Conservation (phyloP, 345 rosid genomes). For the Rhodomyrtus tomentosa region DNA sequence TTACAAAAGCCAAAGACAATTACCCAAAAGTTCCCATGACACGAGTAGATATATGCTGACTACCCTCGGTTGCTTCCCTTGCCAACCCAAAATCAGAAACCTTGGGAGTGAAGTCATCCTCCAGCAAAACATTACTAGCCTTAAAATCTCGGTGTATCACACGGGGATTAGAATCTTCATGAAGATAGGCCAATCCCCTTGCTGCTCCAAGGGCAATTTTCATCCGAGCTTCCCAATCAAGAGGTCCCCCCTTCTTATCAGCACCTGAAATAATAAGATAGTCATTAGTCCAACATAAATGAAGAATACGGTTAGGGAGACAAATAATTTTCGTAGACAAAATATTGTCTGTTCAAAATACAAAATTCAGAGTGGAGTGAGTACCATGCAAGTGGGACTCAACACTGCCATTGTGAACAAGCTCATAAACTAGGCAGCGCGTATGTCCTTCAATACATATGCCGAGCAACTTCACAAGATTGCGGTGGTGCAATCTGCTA, state of each 20-base stretch:
- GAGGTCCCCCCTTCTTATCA: constrained; percentile 58
- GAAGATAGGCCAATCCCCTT: constrained; percentile 96
- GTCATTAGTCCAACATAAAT: background rate
- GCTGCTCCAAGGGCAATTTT: constrained; percentile 99
- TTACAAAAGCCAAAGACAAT: background rate
- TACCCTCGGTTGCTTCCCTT: constrained; percentile 99
- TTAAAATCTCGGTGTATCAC: constrained; percentile 97
- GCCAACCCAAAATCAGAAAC: constrained; percentile 99
- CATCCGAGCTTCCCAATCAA: constrained; percentile 96
- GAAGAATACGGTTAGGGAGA: background rate
- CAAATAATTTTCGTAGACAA: background rate
- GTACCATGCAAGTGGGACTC: constrained; percentile 99
- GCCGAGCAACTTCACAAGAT: constrained; percentile 92
- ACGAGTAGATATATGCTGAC: constrained; percentile 87
- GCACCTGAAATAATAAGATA: constrained; percentile 20
- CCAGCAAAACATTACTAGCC: constrained; percentile 89
- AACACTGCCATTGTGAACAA: constrained; percentile 91
- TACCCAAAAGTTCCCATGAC: constrained; percentile 99
- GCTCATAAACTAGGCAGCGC: constrained; percentile 89
- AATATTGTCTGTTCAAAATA: background rate
- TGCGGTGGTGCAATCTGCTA: constrained; percentile 99
- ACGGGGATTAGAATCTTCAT: constrained; percentile 97
- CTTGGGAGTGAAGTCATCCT: constrained; percentile 89
- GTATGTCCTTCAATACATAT: constrained; percentile 83
- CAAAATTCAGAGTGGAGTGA: background rate